phyloP scores from a whole-genome alignment of 2,329 filamentous ascomycete genomes.

The Escovopsis sp. region DNA sequence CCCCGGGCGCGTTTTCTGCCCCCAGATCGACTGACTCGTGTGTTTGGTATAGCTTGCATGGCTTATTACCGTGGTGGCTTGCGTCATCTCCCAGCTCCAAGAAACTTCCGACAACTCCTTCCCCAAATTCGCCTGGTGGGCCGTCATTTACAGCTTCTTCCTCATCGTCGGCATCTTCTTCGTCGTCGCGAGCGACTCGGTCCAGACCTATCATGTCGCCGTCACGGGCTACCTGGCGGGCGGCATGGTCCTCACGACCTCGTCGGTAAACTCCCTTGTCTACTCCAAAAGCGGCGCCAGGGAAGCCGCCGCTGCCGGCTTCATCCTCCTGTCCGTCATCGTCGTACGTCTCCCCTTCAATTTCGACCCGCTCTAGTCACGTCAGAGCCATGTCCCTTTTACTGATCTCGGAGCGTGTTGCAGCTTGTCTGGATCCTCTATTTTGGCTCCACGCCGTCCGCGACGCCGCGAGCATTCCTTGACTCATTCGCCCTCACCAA shows the following conservation, averaged over 20 bases:
- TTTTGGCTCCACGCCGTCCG: slow-evolving; percentile 84
- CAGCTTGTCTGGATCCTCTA: slow-evolving; percentile 98
- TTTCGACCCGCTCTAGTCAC: background rate
- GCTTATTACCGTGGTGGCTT: slow-evolving; percentile 82
- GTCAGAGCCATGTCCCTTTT: too few species aligned
- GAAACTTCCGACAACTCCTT: slow-evolving; percentile 35
- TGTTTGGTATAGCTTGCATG: slow-evolving; percentile 63
- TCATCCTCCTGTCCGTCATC: slow-evolving; percentile 87
- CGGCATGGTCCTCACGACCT: slow-evolving; percentile 72
- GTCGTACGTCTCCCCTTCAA: slow-evolving; percentile 44
- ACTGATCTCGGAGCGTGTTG: background rate
- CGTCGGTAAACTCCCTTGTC: slow-evolving; percentile 73
- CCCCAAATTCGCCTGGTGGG: slow-evolving; percentile 88
- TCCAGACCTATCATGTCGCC: slow-evolving; percentile 82
- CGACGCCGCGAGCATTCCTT: slow-evolving; percentile 75
- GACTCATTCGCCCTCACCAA: slow-evolving; percentile 94
- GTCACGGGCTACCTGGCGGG: slow-evolving; percentile 76
- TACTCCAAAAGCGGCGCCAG: slow-evolving; percentile 59
- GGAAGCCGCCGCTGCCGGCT: slow-evolving; percentile 81
- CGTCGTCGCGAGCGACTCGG: slow-evolving; percentile 70
- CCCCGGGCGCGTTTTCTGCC: too few species aligned
- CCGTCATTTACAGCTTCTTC: slow-evolving; percentile 71
- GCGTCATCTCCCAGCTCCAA: slow-evolving; percentile 54
- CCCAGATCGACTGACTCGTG: slow-evolving; percentile 8
- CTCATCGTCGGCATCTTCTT: slow-evolving; percentile 66